Conservation (phyloP, 2,329 filamentous ascomycete genomes). For the Cladosporium sp. region DNA sequence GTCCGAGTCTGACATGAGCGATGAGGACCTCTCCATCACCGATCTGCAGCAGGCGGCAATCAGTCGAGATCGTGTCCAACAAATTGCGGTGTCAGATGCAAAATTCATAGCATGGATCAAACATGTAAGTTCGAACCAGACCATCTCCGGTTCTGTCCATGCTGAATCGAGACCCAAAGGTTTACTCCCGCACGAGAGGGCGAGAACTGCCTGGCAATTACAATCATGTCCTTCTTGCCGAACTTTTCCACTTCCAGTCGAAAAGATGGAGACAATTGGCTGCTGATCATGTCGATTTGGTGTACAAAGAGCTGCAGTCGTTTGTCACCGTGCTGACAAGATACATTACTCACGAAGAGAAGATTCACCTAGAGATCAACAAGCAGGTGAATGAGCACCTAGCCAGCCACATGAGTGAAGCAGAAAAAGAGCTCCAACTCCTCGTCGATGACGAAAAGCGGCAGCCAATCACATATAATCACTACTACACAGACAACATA, state of each 20-base stretch:
- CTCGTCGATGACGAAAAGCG: neutral
- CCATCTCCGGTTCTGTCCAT: too few relatives aligned
- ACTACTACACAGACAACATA: neutral
- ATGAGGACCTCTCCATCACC: too few relatives aligned
- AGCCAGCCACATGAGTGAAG: neutral
- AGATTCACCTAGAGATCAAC: neutral
- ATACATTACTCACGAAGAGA: neutral
- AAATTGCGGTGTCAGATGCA: neutral
- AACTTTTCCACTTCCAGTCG: slow-evolving; percentile 35
- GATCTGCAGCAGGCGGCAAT: too few relatives aligned
- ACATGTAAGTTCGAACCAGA: neutral
- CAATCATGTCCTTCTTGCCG: slow-evolving; percentile 30
- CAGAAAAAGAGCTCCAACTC: neutral
- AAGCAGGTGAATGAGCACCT: neutral
- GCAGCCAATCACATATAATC: neutral
- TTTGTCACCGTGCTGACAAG: neutral
- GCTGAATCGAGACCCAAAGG: too few relatives aligned
- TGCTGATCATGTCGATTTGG: neutral
- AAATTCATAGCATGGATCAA: neutral
- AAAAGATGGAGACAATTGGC: slow-evolving; percentile 26
- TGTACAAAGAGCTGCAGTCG: neutral
- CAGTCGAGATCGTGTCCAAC: neutral
- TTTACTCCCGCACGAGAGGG: slow-evolving; percentile 31
- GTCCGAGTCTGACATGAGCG: neutral
- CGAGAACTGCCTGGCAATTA: slow-evolving; percentile 36